Evolutionary conservation across 331 rosid species (phyloP), one percentile per base, ranked within the genome.

Genomic region (Stylosanthes scabra): DNA sequence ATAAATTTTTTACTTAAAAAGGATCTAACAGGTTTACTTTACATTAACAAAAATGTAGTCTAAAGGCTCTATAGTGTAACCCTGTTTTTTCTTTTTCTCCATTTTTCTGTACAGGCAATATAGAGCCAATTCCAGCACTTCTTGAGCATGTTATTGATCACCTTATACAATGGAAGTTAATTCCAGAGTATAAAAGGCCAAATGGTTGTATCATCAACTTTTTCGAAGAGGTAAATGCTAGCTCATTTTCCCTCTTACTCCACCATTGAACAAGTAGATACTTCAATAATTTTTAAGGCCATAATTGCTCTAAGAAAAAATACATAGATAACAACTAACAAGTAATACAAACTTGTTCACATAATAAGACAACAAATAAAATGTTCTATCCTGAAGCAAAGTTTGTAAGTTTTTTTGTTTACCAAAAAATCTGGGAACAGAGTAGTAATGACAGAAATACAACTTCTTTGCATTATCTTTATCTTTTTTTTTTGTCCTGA

Each of bases 101-200:
- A 15, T 72, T 59, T 72, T 25, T 75, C 31, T 57, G 70, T 65
- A 27, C 78, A 95, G 99, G 80, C 81, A 86, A 83, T 75, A 90
- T 92, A 66, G 99, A 83, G 81, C 96, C 99, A 63, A 92, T 95
- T 74, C 99, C 99, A 63, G 66, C 80, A 56, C 86, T 95, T 79
- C 96, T 95, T 54, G 71, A 74, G 69, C 80, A 80, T 77, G 94
- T 95, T 81, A 89, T 95, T 11, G 97, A 95, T 78, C 99, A 95
- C 70, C 86, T 95, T 69, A 80, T 90, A 78, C 96, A 88, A 68
- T 95, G 99, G 99, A 86, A 90, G 27, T 85, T 95, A 72, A 83
- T 95, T 78, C 99, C 99, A 11, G 98, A 90, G 83, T 95, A 92
- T 80, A 95, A 95, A 85, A 86, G 93, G 74, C 99, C 99, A 56